Evolutionary conservation across 2,329 filamentous ascomycete species (phyloP).

Genomic region (Fulvia fulva): DNA sequence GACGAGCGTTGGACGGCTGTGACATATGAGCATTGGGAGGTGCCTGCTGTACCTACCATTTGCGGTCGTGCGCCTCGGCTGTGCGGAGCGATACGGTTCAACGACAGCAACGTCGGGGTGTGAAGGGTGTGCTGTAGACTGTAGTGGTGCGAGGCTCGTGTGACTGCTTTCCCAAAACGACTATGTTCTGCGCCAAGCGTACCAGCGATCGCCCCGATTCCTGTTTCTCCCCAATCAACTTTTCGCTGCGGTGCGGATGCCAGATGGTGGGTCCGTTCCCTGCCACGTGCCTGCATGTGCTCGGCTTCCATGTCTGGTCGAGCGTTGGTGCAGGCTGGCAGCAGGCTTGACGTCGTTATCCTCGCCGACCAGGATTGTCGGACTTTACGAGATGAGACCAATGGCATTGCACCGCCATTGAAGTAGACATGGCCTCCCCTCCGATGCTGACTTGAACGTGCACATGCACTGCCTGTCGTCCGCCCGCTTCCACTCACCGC

Average conservation of each 20-base stretch:
- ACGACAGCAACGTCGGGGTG: neutral
- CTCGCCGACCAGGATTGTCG: neutral
- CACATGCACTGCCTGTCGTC: neutral
- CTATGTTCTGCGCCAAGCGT: neutral
- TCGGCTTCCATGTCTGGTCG: neutral
- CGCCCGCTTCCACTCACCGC: neutral
- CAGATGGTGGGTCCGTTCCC: neutral
- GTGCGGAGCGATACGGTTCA: too few species aligned
- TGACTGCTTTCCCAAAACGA: neutral
- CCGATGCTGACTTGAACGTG: neutral
- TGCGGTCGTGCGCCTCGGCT: neutral
- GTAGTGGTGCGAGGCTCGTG: neutral
- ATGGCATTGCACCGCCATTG: neutral
- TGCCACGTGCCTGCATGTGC: too few species aligned
- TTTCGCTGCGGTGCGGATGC: neutral
- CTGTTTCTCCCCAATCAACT: neutral
- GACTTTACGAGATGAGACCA: conserved; percentile 1
- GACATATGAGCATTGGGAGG: neutral
- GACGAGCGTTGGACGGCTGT: neutral
- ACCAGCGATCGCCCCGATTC: neutral
- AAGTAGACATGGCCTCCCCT: neutral
- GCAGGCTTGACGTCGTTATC: neutral
- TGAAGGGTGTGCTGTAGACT: neutral
- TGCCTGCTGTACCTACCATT: neutral
- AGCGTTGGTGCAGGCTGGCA: neutral